Evolutionary conservation across 148 eudicot species (phyloP), one percentile per base, ranked within the genome.

Genomic region (Beta vulgaris): DNA sequence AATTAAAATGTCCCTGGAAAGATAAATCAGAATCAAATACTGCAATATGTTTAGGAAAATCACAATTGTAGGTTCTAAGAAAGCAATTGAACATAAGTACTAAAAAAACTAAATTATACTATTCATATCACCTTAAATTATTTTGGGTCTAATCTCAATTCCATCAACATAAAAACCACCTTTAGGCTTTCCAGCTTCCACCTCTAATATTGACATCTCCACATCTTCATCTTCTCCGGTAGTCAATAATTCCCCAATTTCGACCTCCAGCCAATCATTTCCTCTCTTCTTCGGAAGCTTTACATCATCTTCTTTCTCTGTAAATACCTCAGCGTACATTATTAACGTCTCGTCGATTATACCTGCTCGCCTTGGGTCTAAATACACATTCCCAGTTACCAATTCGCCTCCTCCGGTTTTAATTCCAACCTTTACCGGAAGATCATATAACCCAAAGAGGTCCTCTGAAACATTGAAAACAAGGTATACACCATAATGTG

Each of bases 251-350:
- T 82, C 86, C 1, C 92, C 94, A 48, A 90, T 63, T 71, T 90
- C 79, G 4, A 85, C 51, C 80, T 91, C 97, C 73, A 84, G 34
- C 97, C 97, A 91, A 57, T 85, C 89, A 40, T 91, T 92, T 26
- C 26, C 39, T 73, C 97, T 84, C 69, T 0, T 26, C 71, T 57
- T 80, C 0, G 90, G 88, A 16, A 69, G 68, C 35, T 54, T 44
- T 2, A 53, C 54, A 23, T 76, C 78, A 8, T 40, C 49, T 7
- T 57, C 72, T 34, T 21, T 54, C 26, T 61, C 13, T 40, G 43
- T 9, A 3, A 3, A 4, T 9, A 16, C 13, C 0, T 2, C 48
- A 65, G 35, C 36, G 74, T 3, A 51, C 26, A 64, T 71, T 35
- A 48, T 7, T 13, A 36, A 72, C 26, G 29, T 28, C 68, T 74